These are phyloP conservation scores for Diaporthe capsici DNA, from an alignment of 2,329 filamentous ascomycete species.

Conservation along the genomic window DNA sequence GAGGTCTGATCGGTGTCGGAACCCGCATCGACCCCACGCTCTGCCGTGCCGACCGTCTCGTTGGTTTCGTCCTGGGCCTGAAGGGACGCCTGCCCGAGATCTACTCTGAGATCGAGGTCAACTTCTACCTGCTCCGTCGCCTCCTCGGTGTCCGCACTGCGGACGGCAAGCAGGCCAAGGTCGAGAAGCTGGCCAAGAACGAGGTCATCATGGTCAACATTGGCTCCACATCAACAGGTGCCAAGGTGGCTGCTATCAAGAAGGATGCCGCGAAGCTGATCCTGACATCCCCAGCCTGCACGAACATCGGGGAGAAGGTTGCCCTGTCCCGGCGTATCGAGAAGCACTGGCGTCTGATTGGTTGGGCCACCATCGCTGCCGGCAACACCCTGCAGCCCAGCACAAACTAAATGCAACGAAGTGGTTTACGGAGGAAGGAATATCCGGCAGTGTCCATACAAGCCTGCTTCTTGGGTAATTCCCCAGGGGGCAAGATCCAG, in stretches of 20 bases:
- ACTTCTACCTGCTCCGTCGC: slow-evolving; percentile 97
- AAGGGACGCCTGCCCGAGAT: slow-evolving; percentile 95
- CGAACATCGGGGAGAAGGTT: slow-evolving; percentile 98
- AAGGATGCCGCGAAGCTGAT: slow-evolving; percentile 97
- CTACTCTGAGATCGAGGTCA: slow-evolving; percentile 98
- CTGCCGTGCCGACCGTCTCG: slow-evolving; percentile 98
- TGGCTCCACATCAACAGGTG: slow-evolving; percentile 95
- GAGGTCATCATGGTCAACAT: slow-evolving; percentile 99
- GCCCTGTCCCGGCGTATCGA: slow-evolving; percentile 96
- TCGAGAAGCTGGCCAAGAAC: slow-evolving; percentile 97
- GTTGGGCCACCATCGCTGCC: slow-evolving; percentile 86
- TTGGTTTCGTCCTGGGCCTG: slow-evolving; percentile 96
- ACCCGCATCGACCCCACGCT: slow-evolving; percentile 97
- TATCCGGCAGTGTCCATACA: not conserved
- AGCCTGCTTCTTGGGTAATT: not conserved
- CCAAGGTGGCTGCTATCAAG: slow-evolving; percentile 97
- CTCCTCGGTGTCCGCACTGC: slow-evolving; percentile 97
- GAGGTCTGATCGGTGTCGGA: slow-evolving; percentile 97
- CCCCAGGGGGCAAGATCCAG: not conserved
- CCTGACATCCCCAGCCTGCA: slow-evolving; percentile 94
- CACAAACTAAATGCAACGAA: slow-evolving; percentile 33
- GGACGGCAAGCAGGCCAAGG: slow-evolving; percentile 99
- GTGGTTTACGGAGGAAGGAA: not conserved
- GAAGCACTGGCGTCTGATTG: slow-evolving; percentile 98
- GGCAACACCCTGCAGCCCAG: slow-evolving; percentile 49